Evolutionary conservation across 306 rosid species (phyloP).

Genomic region (Medicago ruthenica): DNA sequence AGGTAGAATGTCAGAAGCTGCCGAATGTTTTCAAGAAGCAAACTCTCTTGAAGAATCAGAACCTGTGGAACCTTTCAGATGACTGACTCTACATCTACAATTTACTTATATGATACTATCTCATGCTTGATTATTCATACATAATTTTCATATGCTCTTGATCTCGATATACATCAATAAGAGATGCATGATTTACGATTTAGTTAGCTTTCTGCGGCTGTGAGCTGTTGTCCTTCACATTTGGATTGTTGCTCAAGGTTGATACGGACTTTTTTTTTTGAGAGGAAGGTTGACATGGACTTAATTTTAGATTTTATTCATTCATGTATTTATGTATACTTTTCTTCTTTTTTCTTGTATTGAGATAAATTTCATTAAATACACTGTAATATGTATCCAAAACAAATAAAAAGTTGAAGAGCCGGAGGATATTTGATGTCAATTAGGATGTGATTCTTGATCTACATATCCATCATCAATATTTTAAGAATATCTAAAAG

Average conservation of each 20-base stretch:
- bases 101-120: conserved; percentile 27
- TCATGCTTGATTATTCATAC: conserved; percentile 29
- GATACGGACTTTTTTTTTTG: background rate
- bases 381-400: conserved; percentile 12
- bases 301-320: background rate
- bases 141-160: conserved; percentile 22
- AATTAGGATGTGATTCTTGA: background rate
- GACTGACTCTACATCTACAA: conserved; percentile 36
- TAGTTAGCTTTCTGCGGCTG: background rate
- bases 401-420: conserved; percentile 9
- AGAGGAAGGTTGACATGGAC: background rate
- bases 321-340: background rate
- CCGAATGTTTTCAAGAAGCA: conserved; percentile 83
- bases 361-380: conserved; percentile 10
- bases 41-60: conserved; percentile 74
- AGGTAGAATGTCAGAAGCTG: conserved; percentile 66
- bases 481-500: background rate
- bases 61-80: conserved; percentile 91
- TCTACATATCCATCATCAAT: background rate
- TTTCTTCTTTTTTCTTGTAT: conserved; percentile 6
- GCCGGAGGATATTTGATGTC: background rate
- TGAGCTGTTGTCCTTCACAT: conserved; percentile 1
- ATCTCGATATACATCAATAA: conserved; percentile 27
- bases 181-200: conserved; percentile 19
- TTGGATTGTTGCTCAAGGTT: background rate